Conservation (phyloP, 306 rosid species). For the cucumber (Cucumis sativus) region Cucumber_9930_V3 NC_026657.2:37124001-37124500, state of each 20-base stretch:
- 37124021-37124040: background rate
- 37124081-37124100: background rate
- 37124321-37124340: background rate
- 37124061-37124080: slow-evolving; percentile 2
- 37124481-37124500: too few relatives aligned
- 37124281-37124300: background rate
- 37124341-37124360: background rate
- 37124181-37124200: too few relatives aligned
- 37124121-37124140: slow-evolving; percentile 4
- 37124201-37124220: too few relatives aligned
- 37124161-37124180: background rate
- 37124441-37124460: too few relatives aligned
- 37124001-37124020: background rate
- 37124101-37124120: background rate
- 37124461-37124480: too few relatives aligned
- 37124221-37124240: background rate
- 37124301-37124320: background rate
- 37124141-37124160: background rate
- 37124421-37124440: background rate
- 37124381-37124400: background rate
- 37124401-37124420: background rate
- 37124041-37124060: background rate
- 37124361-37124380: background rate
- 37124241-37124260: background rate
- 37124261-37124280: background rate